phyloP scores from a whole-genome alignment of 2,329 filamentous ascomycete genomes.

The Trichoderma sp. region DNA sequence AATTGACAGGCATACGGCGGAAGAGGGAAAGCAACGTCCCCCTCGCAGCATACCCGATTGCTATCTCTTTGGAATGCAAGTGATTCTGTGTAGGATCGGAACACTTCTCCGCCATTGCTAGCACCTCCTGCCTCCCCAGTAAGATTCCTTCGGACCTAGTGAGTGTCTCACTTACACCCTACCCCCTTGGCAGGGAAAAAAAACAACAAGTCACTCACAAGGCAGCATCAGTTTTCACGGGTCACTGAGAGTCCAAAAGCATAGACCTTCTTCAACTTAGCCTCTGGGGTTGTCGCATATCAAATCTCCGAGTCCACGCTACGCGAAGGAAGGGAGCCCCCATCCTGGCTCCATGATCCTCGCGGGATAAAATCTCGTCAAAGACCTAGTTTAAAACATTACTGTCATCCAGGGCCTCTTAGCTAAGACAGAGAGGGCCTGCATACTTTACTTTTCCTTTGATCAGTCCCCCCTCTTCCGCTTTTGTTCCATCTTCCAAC shows the following conservation, averaged over 20 bases:
- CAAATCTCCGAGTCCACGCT: conserved; percentile 41
- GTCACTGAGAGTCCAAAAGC: conserved; percentile 31
- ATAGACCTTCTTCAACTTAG: conserved; percentile 31
- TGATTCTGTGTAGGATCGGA: conserved; percentile 40
- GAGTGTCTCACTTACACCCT: conserved; percentile 39
- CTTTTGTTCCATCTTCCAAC: conserved; percentile 35
- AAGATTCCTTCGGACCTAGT: conserved; percentile 32
- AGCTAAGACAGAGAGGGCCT: conserved; percentile 39
- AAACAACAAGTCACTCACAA: conserved; percentile 34
- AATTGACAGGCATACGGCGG: conserved; percentile 21
- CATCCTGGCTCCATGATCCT: conserved; percentile 32
- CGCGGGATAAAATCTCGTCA: conserved; percentile 38
- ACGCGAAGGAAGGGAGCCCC: conserved; percentile 30
- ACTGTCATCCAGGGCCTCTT: conserved; percentile 28
- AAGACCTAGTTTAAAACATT: conserved; percentile 40
- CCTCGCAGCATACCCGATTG: conserved; percentile 25
- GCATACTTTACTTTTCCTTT: conserved; percentile 34
- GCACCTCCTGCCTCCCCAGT: conserved; percentile 34
- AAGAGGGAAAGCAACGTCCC: conserved; percentile 27
- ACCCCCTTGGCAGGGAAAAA: conserved; percentile 27
- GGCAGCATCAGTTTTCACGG: conserved; percentile 33
- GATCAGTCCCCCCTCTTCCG: conserved; percentile 38
- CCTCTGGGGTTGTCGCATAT: conserved; percentile 33
- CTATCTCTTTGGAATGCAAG: conserved; percentile 38
- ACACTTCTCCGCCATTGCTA: conserved; percentile 34